Evolutionary conservation across 2,329 filamentous ascomycete genomes (phyloP).

Genomic region (Colletotrichum agaves): DNA sequence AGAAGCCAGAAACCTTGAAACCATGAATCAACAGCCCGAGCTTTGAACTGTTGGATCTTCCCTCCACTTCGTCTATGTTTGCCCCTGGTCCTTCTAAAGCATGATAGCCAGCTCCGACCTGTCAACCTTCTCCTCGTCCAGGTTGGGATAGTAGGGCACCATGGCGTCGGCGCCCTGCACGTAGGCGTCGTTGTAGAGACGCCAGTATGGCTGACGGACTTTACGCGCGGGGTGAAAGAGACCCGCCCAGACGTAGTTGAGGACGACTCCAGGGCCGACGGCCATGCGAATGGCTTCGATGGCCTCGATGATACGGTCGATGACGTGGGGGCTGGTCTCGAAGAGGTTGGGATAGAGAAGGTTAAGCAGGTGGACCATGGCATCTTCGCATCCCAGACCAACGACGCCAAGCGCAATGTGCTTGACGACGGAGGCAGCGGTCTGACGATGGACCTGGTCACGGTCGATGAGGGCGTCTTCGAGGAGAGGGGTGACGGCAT

Average conservation of each 20-base stretch:
- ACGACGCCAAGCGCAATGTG: conserved; percentile 98
- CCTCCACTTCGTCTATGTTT: not conserved
- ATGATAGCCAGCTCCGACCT: conserved; percentile 86
- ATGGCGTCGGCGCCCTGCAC: conserved; percentile 93
- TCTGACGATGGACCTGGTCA: conserved; percentile 97
- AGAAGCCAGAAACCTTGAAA: conserved; percentile 9
- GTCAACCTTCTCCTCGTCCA: conserved; percentile 83
- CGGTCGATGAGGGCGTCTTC: conserved; percentile 98
- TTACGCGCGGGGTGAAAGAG: conserved; percentile 97
- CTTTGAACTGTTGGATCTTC: not conserved
- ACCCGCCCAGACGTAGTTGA: conserved; percentile 99
- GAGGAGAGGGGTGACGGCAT: conserved; percentile 93
- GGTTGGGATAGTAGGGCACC: conserved; percentile 93
- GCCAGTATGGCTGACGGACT: conserved; percentile 94
- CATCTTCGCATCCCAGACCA: conserved; percentile 95
- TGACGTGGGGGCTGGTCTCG: conserved; percentile 97
- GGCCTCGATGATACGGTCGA: conserved; percentile 96
- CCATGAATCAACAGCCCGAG: conserved; percentile 5
- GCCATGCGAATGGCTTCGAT: conserved; percentile 96
- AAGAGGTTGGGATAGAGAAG: conserved; percentile 96
- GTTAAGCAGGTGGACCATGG: conserved; percentile 97
- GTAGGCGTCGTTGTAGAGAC: conserved; percentile 96
- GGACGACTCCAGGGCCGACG: conserved; percentile 88
- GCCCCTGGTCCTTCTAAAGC: conserved; percentile 62
- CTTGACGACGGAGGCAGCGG: conserved; percentile 95